Percentiles rank a stretch among this genome's conserved stretches.
phyloP scores from a whole-genome alignment of 371 early-diverging fungal species.

The Apophysomyces trapeziformis region DNA sequence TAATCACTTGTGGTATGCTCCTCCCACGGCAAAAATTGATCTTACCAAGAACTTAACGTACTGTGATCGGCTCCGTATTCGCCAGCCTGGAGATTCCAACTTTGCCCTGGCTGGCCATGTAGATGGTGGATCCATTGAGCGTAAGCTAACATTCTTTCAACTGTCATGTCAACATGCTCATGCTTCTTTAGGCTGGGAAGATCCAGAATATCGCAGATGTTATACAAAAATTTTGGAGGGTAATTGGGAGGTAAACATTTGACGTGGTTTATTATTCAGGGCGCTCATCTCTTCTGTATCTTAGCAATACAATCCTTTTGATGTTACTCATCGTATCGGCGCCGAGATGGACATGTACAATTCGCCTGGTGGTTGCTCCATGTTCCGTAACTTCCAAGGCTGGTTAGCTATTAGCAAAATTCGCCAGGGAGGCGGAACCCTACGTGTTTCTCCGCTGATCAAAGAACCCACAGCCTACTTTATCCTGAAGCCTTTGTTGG shows the following conservation, averaged over 20 bases:
- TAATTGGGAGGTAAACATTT: conserved; percentile 26
- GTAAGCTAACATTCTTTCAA: conserved; percentile 11
- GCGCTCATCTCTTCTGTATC: background rate
- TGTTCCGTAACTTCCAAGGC: conserved; percentile 50
- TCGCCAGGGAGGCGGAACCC: conserved; percentile 36
- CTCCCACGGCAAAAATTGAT: conserved; percentile 28
- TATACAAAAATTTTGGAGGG: conserved; percentile 32
- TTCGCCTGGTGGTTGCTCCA: conserved; percentile 41
- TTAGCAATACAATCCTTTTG: conserved; percentile 43
- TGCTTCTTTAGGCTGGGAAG: conserved; percentile 31
- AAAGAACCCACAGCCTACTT: conserved; percentile 45
- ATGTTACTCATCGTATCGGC: conserved; percentile 45
- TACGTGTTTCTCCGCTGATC: conserved; percentile 45
- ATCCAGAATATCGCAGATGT: conserved; percentile 33
- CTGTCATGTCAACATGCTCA: background rate
- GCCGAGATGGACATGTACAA: conserved; percentile 46
- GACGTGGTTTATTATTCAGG: background rate
- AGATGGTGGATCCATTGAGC: conserved; percentile 46
- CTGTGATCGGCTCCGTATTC: conserved; percentile 47
- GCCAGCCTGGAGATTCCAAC: conserved; percentile 32
- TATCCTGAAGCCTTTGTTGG: conserved; percentile 45
- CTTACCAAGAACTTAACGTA: conserved; percentile 39
- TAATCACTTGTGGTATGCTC: conserved; percentile 42
- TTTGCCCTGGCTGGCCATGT: conserved; percentile 44
- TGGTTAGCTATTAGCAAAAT: conserved; percentile 47